A percentile compares a stretch with the other conserved stretches of the same genome.
phyloP scores from a whole-genome alignment of 306 rosid species.

The Cucurbita ficifolia region DNA sequence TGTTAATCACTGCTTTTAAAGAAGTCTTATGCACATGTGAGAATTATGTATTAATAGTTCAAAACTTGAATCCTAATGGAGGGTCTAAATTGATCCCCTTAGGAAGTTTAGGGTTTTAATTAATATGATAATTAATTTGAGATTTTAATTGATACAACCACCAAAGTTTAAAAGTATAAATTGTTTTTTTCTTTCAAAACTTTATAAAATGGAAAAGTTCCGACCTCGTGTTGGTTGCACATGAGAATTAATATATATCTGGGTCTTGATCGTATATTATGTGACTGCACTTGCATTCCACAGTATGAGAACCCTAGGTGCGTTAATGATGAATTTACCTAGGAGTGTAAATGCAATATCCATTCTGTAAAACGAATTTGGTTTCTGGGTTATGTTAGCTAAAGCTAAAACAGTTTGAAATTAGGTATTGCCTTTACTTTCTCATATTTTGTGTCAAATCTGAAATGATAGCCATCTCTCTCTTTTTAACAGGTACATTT shows the following conservation, averaged over 20 bases:
- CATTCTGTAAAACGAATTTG: not conserved
- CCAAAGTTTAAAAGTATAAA: not conserved
- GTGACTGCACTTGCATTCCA: not conserved
- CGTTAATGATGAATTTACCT: not conserved
- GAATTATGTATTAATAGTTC: not conserved
- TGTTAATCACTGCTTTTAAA: not conserved
- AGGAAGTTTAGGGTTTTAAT: too few relatives aligned
- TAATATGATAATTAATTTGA: not conserved
- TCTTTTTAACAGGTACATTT: slow-evolving; percentile 39
- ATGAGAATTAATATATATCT: not conserved
- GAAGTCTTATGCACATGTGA: not conserved
- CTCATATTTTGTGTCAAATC: not conserved
- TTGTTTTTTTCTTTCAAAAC: not conserved
- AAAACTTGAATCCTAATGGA: not conserved
- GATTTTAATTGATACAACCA: not conserved
- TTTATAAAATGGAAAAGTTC: not conserved
- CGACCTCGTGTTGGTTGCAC: not conserved
- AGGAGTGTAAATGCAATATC: not conserved
- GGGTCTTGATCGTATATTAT: not conserved
- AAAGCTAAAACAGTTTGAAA: not conserved
- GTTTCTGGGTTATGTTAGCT: not conserved
- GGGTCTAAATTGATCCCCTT: not conserved
- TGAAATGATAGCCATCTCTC: slow-evolving; percentile 5
- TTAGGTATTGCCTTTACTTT: not conserved
- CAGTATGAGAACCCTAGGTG: not conserved